Base-by-base conservation (phyloP, 2,329 filamentous ascomycete species). In the Penicillium sp. region DNA sequence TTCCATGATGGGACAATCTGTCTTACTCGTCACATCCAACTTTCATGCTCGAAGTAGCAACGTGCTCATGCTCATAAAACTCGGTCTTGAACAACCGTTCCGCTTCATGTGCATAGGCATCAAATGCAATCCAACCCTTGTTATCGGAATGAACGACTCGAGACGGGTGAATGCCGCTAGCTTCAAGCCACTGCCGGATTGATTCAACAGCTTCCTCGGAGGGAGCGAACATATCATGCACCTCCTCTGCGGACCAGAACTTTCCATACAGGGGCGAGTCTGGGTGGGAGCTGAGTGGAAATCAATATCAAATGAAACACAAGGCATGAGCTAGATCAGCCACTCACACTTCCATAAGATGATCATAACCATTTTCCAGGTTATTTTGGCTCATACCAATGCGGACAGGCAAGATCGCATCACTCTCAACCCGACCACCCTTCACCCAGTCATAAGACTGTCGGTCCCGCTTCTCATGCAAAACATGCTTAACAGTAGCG, bases 71-170 rank as follows among this genome's bases (percentile, higher is more conserved):
- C 44, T 81, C 68, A 61, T 84, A 78, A 63, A 83, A 85, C 56
- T 82, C 73, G 7, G 83, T 80, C 62, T 78, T 77, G 48, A 86
- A 76, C 19, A 86, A 75, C 21, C 70, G 68, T 68, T 86, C 83
- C 6, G 81, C 78, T 66, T 87, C 81, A 35, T 77, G 72, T 3
- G 81, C 80, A 6, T 81, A 81, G 9, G 82, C 82, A 54, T 84
- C 77, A 65, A 86, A 85, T 11, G 77, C 72, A 21, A 86, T 66
- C 82, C 83, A 86, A 50, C 79, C 80, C 53, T 80, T 78, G 27
- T 80, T 80, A 43, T 77, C 75, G 0, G 83, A 83, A 44, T 83
- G 77, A 42, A 72, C 72, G 44, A 87, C 75, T 4, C 82, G 77
- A 3, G 74, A 72, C 2, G 69, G 67, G 19, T 76, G 65, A 44